A percentile compares a stretch with the other conserved stretches of the same genome.
Evolutionary conservation across 108 stramenopile genomes (phyloP).

Genomic region (Cylindrotheca fusiformis): DNA sequence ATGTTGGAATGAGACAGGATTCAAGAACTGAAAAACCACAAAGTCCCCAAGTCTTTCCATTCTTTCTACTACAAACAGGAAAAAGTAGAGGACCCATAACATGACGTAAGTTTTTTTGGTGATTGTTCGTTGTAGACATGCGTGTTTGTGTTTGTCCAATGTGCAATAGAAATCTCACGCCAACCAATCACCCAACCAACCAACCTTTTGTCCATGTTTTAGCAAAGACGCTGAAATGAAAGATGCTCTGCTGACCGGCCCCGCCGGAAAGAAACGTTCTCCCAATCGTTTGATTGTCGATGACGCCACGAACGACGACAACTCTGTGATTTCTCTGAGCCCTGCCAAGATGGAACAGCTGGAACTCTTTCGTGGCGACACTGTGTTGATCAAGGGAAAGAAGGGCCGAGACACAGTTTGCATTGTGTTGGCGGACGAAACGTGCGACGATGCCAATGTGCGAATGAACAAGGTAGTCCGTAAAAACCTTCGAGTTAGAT

Average conservation of each 20-base stretch:
- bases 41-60: too few relatives aligned
- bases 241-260: slow-evolving; percentile 65
- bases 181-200: too few relatives aligned
- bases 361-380: slow-evolving; percentile 98
- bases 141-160: too few relatives aligned
- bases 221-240: slow-evolving; percentile 88
- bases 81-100: too few relatives aligned
- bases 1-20: too few relatives aligned
- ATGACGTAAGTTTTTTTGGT: too few relatives aligned
- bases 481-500: slow-evolving; percentile 97
- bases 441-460: slow-evolving; percentile 92
- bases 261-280: slow-evolving; percentile 90
- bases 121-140: too few relatives aligned
- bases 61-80: too few relatives aligned
- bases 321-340: slow-evolving; percentile 90
- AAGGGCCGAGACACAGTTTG: slow-evolving; percentile 98
- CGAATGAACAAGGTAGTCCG: slow-evolving; percentile 99
- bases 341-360: slow-evolving; percentile 98
- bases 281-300: slow-evolving; percentile 99
- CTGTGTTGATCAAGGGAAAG: slow-evolving; percentile 99
- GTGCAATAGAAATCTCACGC: too few relatives aligned
- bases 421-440: slow-evolving; percentile 97
- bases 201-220: too few relatives aligned
- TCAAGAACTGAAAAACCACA: too few relatives aligned
- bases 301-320: slow-evolving; percentile 99